Base-by-base conservation (phyloP, 2,329 filamentous ascomycete genomes). In the Neofusicoccum parvum region DNA sequence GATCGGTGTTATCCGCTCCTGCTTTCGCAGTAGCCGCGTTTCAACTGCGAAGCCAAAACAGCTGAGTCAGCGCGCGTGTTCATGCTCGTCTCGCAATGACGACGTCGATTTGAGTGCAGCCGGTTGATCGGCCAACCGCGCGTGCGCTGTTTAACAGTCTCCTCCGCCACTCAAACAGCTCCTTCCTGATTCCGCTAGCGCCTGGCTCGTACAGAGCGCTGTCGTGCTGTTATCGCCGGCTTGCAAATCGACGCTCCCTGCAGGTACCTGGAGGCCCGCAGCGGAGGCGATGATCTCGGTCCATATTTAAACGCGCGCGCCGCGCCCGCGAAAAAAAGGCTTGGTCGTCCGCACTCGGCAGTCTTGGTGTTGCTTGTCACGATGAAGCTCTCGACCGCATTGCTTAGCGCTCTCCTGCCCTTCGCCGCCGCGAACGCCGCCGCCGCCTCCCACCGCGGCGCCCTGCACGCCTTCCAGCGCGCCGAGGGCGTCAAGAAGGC, bases 381-480 rank as follows among this genome's bases (percentile, higher is more conserved):
- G 11, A 62, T 62, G 59, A 62, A 51, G 46, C 59, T 23, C 34
- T 62, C 59, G 17, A 34, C 36, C 20, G 59, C 59, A 14, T 43
- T 62, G 17, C 37, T 51, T 50, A 46, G 39, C 34, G 59, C 20
- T 46, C 59, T 62, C 27, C 45, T 51, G 32, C 48, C 59, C 59
- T 51, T 62, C 46, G 45, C 36, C 45, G 34, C 45, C 14, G 59
- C 59, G 10, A 62, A 62, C 46, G 32, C 48, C 20, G 41, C 11
- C 12, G 45, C 32, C 34, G n/a, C 20, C 36, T 32, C 45, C 1
- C 45, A 46, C 27, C 59, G 45, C 34, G n/a, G 45, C 36, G 27
- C 45, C 1, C 45, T 54, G 39, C 48, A 56, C 62, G 62, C 48
- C 49, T 64, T 64, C 62, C 39, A 64, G 62, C 62, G 62, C 49